Evolutionary conservation across 208 protist species (phyloP).

Genomic region (Acanthamoeba triangularis): DNA sequence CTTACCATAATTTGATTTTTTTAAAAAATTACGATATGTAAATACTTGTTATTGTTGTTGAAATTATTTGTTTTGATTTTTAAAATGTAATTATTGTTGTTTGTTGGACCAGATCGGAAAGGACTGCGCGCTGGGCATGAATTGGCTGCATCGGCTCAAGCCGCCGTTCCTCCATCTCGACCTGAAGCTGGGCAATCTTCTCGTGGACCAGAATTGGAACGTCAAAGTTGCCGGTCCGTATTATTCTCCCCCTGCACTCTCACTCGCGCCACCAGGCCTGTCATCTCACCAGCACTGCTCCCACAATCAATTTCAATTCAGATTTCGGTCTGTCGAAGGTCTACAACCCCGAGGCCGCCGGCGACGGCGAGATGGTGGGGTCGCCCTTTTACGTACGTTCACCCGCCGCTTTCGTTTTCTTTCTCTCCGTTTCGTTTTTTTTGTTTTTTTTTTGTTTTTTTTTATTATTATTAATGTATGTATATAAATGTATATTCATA

Average conservation of each 20-base stretch:
- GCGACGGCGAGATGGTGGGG: conserved; percentile 59
- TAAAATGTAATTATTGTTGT: neutral
- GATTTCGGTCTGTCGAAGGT: conserved; percentile 68
- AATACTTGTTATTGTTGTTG: no score
- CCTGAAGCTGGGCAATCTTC: conserved; percentile 67
- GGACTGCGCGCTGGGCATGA: conserved; percentile 74
- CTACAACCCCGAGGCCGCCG: conserved; percentile 12
- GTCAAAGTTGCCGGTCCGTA: conserved; percentile 60
- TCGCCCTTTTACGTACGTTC: conserved; percentile 66
- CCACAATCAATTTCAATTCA: neutral
- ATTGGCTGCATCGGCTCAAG: conserved; percentile 69
- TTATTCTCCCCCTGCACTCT: neutral
- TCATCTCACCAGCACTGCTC: neutral
- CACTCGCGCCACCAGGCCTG: neutral
- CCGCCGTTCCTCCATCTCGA: conserved; percentile 71
- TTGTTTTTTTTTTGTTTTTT: neutral
- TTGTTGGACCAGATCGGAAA: conserved; percentile 6
- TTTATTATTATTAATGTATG: no score
- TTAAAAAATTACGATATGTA: no score
- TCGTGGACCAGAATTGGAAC: conserved; percentile 71
- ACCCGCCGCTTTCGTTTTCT: neutral
- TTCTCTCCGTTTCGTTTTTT: neutral
- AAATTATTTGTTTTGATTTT: no score
- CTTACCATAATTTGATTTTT: neutral
- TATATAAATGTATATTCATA: no score